Percentiles rank a stretch among this genome's conserved stretches.
These are phyloP conservation scores for Ceratocystiopsis minuta DNA, from an alignment of 2,329 filamentous ascomycete species.

Conservation along the genomic window DNA sequence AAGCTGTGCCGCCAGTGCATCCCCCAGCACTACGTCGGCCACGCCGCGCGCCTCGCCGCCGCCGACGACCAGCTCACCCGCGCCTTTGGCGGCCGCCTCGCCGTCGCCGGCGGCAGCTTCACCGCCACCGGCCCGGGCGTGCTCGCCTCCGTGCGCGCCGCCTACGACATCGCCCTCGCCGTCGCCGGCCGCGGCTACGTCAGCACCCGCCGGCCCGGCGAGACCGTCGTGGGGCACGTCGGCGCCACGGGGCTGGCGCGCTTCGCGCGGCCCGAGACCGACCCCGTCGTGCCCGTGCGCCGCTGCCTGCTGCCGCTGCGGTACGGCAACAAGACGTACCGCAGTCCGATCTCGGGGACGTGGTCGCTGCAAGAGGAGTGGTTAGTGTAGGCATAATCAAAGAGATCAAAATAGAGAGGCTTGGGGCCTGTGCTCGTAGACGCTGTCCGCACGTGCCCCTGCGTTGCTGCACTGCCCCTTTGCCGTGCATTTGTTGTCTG, in stretches of 20 bases:
- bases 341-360: no score
- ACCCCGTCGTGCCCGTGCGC: conserved; percentile 1
- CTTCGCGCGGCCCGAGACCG: conserved; percentile 5
- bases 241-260: conserved; percentile 10
- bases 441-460: no score
- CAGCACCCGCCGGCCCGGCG: neutral
- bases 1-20: conserved; percentile 53
- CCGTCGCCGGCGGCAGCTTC: conserved; percentile 42
- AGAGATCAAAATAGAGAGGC: no score
- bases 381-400: no score
- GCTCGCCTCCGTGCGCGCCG: conserved; percentile 32
- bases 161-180: conserved; percentile 23
- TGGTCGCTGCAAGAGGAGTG: neutral
- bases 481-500: no score
- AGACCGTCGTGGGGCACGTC: conserved; percentile 5
- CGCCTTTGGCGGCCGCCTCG: conserved; percentile 43
- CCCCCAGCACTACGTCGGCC: conserved; percentile 75
- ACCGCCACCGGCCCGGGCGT: conserved; percentile 31
- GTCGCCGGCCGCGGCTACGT: conserved; percentile 14
- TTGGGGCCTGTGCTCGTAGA: no score
- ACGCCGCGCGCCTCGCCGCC: conserved; percentile 40
- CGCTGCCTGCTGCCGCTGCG: conserved; percentile 4
- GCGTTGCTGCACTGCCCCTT: no score
- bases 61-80: conserved; percentile 36
- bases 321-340: conserved; percentile 3